Percentiles rank a stretch among this genome's conserved stretches.
phyloP scores from a whole-genome alignment of 2,329 filamentous ascomycete genomes.

The Raffaelea ambrosiae region DNA sequence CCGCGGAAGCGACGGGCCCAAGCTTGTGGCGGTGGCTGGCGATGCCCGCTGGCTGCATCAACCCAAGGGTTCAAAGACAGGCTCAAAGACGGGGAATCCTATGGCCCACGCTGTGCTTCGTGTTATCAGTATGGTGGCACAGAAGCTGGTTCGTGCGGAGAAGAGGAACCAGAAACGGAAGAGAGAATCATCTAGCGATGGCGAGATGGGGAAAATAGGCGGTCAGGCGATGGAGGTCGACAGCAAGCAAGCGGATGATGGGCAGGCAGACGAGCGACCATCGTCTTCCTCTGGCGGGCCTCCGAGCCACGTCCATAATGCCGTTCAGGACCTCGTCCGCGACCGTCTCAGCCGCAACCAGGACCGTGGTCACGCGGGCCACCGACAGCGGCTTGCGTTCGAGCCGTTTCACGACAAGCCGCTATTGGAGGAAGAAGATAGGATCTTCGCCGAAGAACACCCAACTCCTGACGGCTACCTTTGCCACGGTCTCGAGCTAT shows the following conservation, averaged over 20 bases:
- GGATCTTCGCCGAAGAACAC: conserved; percentile 56
- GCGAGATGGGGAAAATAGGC: conserved; percentile 3
- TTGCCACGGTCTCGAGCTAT: conserved; percentile 87
- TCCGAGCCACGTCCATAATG: conserved; percentile 9
- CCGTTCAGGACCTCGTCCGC: conserved; percentile 13
- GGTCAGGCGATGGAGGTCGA: background rate
- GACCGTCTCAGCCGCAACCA: conserved; percentile 14
- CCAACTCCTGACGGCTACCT: conserved; percentile 74
- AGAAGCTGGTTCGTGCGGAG: conserved; percentile 52
- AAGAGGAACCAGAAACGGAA: conserved; percentile 22
- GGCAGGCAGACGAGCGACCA: background rate
- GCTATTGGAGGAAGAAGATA: conserved; percentile 56
- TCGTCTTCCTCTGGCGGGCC: background rate
- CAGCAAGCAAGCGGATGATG: background rate
- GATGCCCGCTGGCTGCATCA: conserved; percentile 64
- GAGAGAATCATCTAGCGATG: background rate
- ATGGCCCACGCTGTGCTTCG: conserved; percentile 72
- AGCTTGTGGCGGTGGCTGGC: conserved; percentile 64
- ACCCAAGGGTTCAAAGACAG: conserved; percentile 31
- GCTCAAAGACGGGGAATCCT: conserved; percentile 52
- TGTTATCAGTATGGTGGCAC: conserved; percentile 75
- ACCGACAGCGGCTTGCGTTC: conserved; percentile 36
- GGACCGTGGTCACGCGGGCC: conserved; percentile 13
- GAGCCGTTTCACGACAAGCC: conserved; percentile 62
- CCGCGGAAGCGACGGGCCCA: conserved; percentile 37